Conservation (phyloP, 441 rosid genomes). For the Monsonia emarginata region DNA sequence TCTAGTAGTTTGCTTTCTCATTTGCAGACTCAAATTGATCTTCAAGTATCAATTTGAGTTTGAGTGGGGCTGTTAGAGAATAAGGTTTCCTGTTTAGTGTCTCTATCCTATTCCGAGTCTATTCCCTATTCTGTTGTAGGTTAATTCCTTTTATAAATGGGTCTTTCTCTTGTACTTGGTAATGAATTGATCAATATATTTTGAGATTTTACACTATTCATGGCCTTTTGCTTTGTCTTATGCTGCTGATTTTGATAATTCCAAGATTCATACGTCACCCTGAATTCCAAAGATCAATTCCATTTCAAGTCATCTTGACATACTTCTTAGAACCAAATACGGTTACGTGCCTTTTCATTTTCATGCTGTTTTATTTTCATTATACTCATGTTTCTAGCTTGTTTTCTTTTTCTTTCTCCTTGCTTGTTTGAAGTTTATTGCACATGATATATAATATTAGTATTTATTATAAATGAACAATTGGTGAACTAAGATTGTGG, state of each 20-base stretch:
- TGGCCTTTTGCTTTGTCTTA: neutral
- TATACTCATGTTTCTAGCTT: neutral
- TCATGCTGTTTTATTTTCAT: neutral
- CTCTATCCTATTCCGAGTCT: too few relatives aligned
- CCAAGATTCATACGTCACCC: neutral
- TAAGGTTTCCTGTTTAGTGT: too few relatives aligned
- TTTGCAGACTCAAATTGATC: too few relatives aligned
- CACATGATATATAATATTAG: neutral
- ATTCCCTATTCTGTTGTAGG: too few relatives aligned
- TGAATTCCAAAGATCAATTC: neutral
- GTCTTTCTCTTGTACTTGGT: too few relatives aligned
- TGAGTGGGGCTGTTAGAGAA: too few relatives aligned
- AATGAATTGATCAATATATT: too few relatives aligned
- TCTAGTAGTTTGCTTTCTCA: too few relatives aligned
- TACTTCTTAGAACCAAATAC: neutral
- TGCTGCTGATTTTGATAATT: neutral
- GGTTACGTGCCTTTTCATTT: neutral
- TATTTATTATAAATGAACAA: neutral
- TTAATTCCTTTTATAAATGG: too few relatives aligned
- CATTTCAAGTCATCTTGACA: neutral
- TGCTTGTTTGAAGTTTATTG: neutral
- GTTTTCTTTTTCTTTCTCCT: neutral
- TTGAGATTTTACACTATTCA: too few relatives aligned
- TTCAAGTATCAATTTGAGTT: too few relatives aligned
- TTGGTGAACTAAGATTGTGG: conserved; percentile 12